Conservation (phyloP, 805 yeast species). For the Kodamaea laetipori region DNA sequence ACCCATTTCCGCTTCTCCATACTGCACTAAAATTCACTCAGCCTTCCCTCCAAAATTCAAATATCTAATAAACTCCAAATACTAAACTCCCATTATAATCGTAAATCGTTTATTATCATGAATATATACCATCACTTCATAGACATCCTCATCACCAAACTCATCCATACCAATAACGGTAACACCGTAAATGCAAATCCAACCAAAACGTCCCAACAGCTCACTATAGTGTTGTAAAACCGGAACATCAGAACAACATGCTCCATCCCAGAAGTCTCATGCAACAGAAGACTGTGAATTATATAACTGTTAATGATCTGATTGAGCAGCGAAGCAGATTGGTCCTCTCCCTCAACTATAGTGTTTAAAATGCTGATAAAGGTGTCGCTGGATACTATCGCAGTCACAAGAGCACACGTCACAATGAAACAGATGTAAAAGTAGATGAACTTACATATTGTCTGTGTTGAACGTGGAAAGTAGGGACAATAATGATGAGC, state of each 20-base stretch:
- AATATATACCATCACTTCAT: no score
- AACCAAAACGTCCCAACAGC: conserved; percentile 23
- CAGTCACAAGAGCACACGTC: conserved; percentile 13
- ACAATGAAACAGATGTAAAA: conserved; percentile 24
- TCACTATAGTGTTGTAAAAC: conserved; percentile 16
- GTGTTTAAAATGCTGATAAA: conserved; percentile 20
- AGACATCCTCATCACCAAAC: conserved; percentile 19
- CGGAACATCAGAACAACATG: conserved; percentile 10
- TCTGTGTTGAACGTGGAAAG: conserved; percentile 19
- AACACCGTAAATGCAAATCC: conserved; percentile 22
- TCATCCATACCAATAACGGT: conserved; percentile 27
- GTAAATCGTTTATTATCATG: no score
- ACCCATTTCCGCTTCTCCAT: no score
- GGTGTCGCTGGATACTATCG: conserved; percentile 24
- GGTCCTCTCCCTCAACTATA: conserved; percentile 9
- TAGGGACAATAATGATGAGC: conserved; percentile 16
- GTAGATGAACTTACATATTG: conserved; percentile 26
- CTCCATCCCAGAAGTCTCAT: background rate
- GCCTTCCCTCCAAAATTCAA: no score
- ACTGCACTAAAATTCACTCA: no score
- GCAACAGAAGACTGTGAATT: conserved; percentile 2
- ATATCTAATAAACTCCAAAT: no score
- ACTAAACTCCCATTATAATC: no score
- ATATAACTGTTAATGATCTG: conserved; percentile 21
- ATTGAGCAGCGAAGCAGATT: conserved; percentile 20